A percentile compares a stretch with the other conserved stretches of the same genome.
Evolutionary conservation across 164 flowering plant species (phyloP).

Genomic region (Brasenia schreberi): DNA sequence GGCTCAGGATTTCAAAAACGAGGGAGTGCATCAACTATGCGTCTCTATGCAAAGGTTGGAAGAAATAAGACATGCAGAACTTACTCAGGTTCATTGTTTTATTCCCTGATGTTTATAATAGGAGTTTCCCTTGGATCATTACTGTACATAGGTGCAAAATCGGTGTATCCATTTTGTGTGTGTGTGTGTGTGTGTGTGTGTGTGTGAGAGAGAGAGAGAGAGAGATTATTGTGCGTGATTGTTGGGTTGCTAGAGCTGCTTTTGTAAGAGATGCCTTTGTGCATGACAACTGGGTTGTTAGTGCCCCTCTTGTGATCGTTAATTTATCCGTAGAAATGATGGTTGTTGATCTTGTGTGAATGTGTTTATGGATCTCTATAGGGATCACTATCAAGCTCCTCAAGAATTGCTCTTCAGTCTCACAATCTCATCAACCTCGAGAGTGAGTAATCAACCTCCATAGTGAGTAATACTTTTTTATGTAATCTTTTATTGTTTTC

Average conservation of each 20-base stretch:
- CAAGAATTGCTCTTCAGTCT: slow-evolving; percentile 29
- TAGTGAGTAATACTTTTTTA: no score
- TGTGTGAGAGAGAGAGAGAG: background rate
- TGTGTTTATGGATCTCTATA: slow-evolving; percentile 10
- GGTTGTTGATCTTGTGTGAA: background rate
- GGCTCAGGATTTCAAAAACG: slow-evolving; percentile 29
- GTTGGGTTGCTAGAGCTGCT: no score
- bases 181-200: no score
- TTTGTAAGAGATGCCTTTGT: no score
- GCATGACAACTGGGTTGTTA: no score
- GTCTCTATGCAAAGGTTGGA: slow-evolving; percentile 24
- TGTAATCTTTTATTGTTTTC: no score
- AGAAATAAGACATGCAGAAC: slow-evolving; percentile 14
- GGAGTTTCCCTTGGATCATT: background rate
- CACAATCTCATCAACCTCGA: background rate
- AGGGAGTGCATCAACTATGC: slow-evolving; percentile 33
- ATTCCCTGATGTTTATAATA: background rate
- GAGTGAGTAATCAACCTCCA: no score
- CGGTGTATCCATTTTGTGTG: background rate
- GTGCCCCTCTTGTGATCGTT: background rate
- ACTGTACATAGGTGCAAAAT: background rate
- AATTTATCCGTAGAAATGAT: background rate
- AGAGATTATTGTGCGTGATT: no score
- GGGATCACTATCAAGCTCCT: slow-evolving; percentile 35
- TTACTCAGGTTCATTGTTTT: slow-evolving; percentile 23